Conservation (phyloP, 306 rosid genomes). For the Lithocarpus polystachyus region DNA sequence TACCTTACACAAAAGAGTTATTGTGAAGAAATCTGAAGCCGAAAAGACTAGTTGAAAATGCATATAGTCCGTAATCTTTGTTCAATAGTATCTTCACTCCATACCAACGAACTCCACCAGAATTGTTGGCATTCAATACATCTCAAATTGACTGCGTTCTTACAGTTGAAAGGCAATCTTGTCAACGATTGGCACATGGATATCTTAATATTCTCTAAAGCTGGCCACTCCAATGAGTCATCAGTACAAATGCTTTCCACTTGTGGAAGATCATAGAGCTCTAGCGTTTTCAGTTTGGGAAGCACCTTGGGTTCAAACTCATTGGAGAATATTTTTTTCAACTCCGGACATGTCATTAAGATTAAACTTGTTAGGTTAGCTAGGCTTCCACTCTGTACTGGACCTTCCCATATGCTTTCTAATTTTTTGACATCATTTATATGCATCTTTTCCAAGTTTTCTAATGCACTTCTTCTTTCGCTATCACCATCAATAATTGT, state of each 20-base stretch:
- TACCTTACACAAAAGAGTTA: background rate
- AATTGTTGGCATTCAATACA: slow-evolving; percentile 9
- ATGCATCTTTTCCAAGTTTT: slow-evolving; percentile 24
- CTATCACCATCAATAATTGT: background rate
- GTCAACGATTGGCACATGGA: slow-evolving; percentile 4
- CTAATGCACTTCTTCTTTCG: background rate
- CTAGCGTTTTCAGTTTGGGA: slow-evolving; percentile 21
- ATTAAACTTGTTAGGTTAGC: slow-evolving; percentile 10
- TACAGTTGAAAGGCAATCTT: slow-evolving; percentile 14
- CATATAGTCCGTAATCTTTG: background rate
- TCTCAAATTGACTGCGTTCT: slow-evolving; percentile 9
- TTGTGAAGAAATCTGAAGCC: background rate
- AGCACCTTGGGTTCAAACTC: slow-evolving; percentile 4
- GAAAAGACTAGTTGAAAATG: too few species aligned
- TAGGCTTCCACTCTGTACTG: slow-evolving; percentile 8
- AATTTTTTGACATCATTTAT: slow-evolving; percentile 12
- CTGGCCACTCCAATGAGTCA: slow-evolving; percentile 15
- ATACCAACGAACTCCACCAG: slow-evolving; percentile 26
- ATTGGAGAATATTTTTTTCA: slow-evolving; percentile 14
- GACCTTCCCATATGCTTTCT: slow-evolving; percentile 13
- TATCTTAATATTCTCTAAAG: slow-evolving; percentile 16
- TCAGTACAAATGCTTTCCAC: slow-evolving; percentile 2
- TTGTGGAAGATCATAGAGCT: slow-evolving; percentile 14
- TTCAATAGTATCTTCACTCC: slow-evolving; percentile 6
- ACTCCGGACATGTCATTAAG: slow-evolving; percentile 12